Conservation (phyloP, 2,329 filamentous ascomycete genomes). For the Aspergillus versicolor region DNA sequence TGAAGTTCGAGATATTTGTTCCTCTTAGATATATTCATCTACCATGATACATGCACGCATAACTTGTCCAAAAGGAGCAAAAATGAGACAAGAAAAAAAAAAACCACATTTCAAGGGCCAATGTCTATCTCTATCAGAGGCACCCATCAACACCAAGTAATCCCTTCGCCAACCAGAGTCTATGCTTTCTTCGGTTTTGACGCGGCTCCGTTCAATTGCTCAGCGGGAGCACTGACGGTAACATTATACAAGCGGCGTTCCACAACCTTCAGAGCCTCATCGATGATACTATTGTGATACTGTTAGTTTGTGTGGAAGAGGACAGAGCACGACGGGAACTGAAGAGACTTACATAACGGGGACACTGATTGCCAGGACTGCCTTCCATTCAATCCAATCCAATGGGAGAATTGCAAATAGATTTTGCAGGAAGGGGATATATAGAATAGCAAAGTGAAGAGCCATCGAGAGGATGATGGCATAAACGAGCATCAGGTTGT, state of each 20-base stretch:
- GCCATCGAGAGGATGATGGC: conserved; percentile 91
- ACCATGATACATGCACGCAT: conserved; percentile 19
- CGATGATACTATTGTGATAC: conserved; percentile 62
- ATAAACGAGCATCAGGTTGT: conserved; percentile 97
- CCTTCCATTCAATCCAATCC: conserved; percentile 85
- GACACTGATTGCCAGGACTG: conserved; percentile 81
- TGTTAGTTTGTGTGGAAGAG: conserved; percentile 19
- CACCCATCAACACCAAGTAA: conserved; percentile 13
- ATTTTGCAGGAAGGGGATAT: conserved; percentile 81
- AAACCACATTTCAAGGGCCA: conserved; percentile 7
- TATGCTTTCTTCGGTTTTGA: conserved; percentile 39
- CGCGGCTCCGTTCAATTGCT: conserved; percentile 30
- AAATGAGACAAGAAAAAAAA: neutral
- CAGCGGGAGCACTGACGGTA: conserved; percentile 13
- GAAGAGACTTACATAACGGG: conserved; percentile 77
- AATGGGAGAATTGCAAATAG: conserved; percentile 91
- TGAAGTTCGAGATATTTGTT: neutral
- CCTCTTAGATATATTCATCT: conserved; percentile 11
- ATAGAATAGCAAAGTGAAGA: conserved; percentile 90
- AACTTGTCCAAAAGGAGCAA: conserved; percentile 14
- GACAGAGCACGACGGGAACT: neutral
- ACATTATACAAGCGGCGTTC: conserved; percentile 65
- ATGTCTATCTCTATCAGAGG: conserved; percentile 24
- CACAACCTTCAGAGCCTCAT: conserved; percentile 76
- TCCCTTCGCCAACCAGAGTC: conserved; percentile 18